Percentiles rank a stretch among this genome's conserved stretches.
Evolutionary conservation across 805 yeast species (phyloP).

Genomic region (Candida yuanshanica): DNA sequence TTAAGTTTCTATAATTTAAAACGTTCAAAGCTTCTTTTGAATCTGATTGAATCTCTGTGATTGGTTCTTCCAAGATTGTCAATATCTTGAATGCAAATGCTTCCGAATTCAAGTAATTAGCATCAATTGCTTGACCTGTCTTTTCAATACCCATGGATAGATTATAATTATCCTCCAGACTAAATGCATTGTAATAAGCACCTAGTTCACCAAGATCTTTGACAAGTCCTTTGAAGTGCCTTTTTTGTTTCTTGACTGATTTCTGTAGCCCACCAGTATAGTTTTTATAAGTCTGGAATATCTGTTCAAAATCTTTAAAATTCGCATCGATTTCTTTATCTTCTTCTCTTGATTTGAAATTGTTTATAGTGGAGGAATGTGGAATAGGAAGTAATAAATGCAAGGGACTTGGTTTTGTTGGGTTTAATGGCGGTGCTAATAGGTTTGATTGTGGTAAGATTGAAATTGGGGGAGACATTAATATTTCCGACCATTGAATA

Average conservation of each 20-base stretch:
- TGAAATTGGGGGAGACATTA: conserved; percentile 49
- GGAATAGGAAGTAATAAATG: conserved; percentile 64
- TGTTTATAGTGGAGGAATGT: conserved; percentile 29
- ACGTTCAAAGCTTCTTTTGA: conserved; percentile 36
- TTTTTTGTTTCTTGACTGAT: conserved; percentile 22
- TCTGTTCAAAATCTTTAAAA: conserved; percentile 24
- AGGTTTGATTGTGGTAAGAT: conserved; percentile 47
- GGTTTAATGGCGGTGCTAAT: conserved; percentile 57
- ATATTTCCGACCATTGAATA: conserved; percentile 75
- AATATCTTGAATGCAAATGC: conserved; percentile 32
- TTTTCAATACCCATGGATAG: conserved; percentile 64
- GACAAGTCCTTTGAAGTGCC: conserved; percentile 48
- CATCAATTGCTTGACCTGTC: conserved; percentile 83
- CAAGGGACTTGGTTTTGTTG: conserved; percentile 49
- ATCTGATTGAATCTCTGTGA: conserved; percentile 29
- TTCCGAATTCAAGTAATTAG: conserved; percentile 49
- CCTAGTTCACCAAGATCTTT: conserved; percentile 74
- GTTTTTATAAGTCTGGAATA: conserved; percentile 18
- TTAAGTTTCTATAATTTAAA: conserved; percentile 52
- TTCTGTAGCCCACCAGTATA: conserved; percentile 18
- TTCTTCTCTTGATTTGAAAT: conserved; percentile 19
- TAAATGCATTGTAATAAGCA: conserved; percentile 56
- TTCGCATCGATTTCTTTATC: conserved; percentile 12
- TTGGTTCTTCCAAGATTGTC: conserved; percentile 33
- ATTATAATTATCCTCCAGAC: conserved; percentile 37